phyloP scores from a whole-genome alignment of 495 filamentous ascomycete genomes.

The Aspergillus ostianus region DNA sequence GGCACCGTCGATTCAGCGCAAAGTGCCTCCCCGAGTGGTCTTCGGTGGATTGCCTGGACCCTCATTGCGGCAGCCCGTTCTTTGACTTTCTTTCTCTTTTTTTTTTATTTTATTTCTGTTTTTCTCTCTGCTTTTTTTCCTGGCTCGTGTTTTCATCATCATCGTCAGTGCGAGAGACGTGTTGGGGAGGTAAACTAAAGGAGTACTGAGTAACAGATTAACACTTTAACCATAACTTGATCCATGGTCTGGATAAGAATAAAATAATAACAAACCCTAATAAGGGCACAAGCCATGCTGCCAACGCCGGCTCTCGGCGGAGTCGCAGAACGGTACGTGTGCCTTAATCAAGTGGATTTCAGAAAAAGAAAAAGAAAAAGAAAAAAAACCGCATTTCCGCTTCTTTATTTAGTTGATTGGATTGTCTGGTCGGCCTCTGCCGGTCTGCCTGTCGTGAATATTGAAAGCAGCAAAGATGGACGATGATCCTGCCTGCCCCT shows the following conservation, averaged over 20 bases:
- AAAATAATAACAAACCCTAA: background rate
- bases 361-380: no score
- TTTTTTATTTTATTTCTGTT: background rate
- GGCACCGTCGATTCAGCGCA: background rate
- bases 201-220: no score
- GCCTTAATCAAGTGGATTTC: background rate
- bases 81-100: conserved; percentile 2
- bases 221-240: background rate
- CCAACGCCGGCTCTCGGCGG: no score
- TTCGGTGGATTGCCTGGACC: background rate
- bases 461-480: background rate
- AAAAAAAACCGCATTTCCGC: background rate
- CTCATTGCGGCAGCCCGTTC: background rate
- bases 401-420: background rate
- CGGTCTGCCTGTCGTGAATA: background rate
- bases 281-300: background rate
- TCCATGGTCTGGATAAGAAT: background rate
- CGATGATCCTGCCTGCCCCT: background rate
- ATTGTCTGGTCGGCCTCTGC: background rate
- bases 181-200: background rate
- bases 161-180: background rate
- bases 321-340: background rate
- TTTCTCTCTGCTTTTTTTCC: background rate
- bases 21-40: background rate
- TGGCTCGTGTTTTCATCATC: background rate